Evolutionary conservation across 345 rosid species (phyloP).

Genomic region (Populus nigra): DNA sequence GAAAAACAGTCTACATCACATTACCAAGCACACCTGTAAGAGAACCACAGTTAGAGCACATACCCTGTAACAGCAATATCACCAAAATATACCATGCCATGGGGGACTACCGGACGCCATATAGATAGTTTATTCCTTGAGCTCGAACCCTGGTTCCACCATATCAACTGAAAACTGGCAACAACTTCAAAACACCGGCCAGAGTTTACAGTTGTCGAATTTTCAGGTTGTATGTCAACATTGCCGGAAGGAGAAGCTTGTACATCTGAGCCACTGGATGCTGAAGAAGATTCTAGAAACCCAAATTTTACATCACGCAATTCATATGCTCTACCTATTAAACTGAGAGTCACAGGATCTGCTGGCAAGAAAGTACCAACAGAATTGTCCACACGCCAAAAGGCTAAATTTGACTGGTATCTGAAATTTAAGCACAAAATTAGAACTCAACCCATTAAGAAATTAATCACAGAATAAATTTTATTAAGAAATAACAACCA

Average conservation of each 20-base stretch:
- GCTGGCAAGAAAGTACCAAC: constrained; percentile 86
- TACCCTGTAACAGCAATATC: constrained; percentile 96
- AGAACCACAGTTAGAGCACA: constrained; percentile 13
- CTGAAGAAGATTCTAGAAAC: constrained; percentile 42
- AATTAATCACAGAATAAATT: not conserved
- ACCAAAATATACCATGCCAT: constrained; percentile 86
- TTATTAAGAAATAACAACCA: not conserved
- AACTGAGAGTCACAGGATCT: constrained; percentile 47
- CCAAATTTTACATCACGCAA: constrained; percentile 65
- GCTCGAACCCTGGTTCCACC: constrained; percentile 79
- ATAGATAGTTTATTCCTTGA: constrained; percentile 74
- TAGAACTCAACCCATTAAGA: not conserved
- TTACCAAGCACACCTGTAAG: not conserved
- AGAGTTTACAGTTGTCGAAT: constrained; percentile 42
- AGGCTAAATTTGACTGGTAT: constrained; percentile 56
- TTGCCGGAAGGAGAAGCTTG: constrained; percentile 38
- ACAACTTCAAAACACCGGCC: constrained; percentile 67
- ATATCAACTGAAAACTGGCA: constrained; percentile 76
- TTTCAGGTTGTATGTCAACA: constrained; percentile 31
- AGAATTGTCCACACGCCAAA: constrained; percentile 92
- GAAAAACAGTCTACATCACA: too few species aligned
- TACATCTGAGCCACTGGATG: constrained; percentile 33
- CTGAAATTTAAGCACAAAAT: constrained; percentile 37
- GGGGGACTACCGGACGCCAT: constrained; percentile 84
- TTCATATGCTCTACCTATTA: constrained; percentile 69